Evolutionary conservation across 2,329 filamentous ascomycete genomes (phyloP), one percentile per base, ranked within the genome.

Genomic region (Ophiostoma ulmi): DNA sequence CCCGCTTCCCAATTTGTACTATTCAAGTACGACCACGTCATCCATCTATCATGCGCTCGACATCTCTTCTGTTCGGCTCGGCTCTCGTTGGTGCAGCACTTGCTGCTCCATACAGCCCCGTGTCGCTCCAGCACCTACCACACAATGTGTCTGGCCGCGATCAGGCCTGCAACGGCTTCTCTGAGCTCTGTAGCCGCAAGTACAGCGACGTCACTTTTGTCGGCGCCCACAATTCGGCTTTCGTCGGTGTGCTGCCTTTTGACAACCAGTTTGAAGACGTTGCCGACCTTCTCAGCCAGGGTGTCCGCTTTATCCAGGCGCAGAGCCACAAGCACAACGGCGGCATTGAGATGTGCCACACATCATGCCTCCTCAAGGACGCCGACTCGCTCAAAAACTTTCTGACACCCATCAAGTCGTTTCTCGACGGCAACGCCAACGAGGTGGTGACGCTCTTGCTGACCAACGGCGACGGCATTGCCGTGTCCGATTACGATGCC

Each of bases 171-270:
- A 90, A 90, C 76, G 87, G 87, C 72, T 80, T 83, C 69, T 75
- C 83, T 1, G 82, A 82, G 55, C 84, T 87, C 70, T 90, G 88
- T 78, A 76, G 77, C 67, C 83, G 85, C 55, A 79, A 77, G 61
- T 90, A 90, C 79, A 86, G 86, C 73, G 83, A 88, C 52, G 77
- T 90, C 70, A 85, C 85, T n/a, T 84, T 86, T 72, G 79, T 89
- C 22, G 90, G 88, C 35, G 83, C 89, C 7, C 90, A 91, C 79
- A 85, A 91, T 79, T 86, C 85, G 17, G 84, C 87, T 52, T 91
- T 91, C 75, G 84, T 89, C 58, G 87, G 89, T 58, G 74, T 81
- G 68, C 75, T 83, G 10, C 82, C 82, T 0, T 78, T 82, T 71
- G 79, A 89, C 72, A 89, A 90, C 78, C 89, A 91, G 76, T 85